Evolutionary conservation across 2,329 filamentous ascomycete species (phyloP).

Genomic region (Blumeria hordei): DNA sequence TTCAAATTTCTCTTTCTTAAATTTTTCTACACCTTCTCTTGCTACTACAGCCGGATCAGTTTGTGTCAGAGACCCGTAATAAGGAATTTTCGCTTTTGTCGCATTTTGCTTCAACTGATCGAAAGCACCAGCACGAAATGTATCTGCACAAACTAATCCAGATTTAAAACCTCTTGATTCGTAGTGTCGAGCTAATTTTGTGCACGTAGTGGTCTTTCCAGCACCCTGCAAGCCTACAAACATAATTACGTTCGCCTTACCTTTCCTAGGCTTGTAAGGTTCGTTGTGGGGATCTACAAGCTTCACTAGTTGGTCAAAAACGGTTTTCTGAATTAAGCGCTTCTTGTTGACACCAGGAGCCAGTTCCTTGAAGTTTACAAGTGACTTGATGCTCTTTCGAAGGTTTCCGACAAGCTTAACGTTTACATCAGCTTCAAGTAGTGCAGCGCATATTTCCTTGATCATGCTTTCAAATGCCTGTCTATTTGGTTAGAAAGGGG

Average conservation of each 20-base stretch:
- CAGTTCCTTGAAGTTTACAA: constrained; percentile 87
- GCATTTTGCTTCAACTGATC: constrained; percentile 98
- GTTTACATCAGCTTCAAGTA: constrained; percentile 88
- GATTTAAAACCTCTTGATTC: constrained; percentile 80
- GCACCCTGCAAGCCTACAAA: constrained; percentile 95
- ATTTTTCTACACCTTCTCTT: constrained; percentile 89
- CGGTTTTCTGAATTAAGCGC: constrained; percentile 87
- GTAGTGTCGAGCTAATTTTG: constrained; percentile 87
- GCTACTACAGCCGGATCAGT: constrained; percentile 88
- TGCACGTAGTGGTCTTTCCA: constrained; percentile 95
- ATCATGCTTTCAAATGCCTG: constrained; percentile 94
- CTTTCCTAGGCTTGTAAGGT: constrained; percentile 91
- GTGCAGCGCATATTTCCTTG: constrained; percentile 89
- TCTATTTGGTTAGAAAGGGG: not conserved
- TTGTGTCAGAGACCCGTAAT: constrained; percentile 90
- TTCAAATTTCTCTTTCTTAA: constrained; percentile 96
- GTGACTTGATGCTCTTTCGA: constrained; percentile 72
- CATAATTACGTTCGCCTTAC: constrained; percentile 94
- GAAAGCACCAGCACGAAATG: constrained; percentile 93
- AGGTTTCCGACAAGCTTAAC: constrained; percentile 77
- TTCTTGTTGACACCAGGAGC: constrained; percentile 92
- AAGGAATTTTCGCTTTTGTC: constrained; percentile 95
- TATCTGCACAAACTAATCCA: constrained; percentile 90
- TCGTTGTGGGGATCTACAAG: constrained; percentile 90
- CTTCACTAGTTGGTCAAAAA: constrained; percentile 89